phyloP scores from a whole-genome alignment of 306 rosid species.

The Vigna reflexopilosa region DNA sequence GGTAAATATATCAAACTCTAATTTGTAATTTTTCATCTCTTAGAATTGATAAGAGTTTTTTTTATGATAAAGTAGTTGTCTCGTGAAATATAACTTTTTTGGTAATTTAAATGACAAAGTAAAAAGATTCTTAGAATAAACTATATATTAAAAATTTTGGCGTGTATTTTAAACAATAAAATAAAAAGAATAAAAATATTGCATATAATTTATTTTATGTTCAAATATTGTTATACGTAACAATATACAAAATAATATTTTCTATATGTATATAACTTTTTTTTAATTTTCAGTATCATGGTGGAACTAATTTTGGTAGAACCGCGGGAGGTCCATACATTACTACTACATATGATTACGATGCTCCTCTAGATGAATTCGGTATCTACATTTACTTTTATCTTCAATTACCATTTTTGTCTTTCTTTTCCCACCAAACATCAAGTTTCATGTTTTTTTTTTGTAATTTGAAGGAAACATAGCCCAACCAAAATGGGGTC shows the following conservation, averaged over 20 bases:
- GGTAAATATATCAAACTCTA: slow-evolving; percentile 38
- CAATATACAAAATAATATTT: too few relatives aligned
- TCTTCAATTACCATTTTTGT: too few relatives aligned
- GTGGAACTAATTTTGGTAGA: slow-evolving; percentile 67
- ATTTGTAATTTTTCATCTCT: neutral
- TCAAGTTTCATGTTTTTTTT: neutral
- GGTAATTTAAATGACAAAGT: too few relatives aligned
- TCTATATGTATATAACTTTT: too few relatives aligned
- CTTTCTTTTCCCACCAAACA: neutral
- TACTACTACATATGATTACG: slow-evolving; percentile 64
- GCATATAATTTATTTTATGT: too few relatives aligned
- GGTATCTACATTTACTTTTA: slow-evolving; percentile 29
- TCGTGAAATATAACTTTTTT: too few relatives aligned
- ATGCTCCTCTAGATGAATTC: slow-evolving; percentile 71
- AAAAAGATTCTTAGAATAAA: too few relatives aligned
- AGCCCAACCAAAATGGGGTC: slow-evolving; percentile 71
- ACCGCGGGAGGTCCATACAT: slow-evolving; percentile 68
- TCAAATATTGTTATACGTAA: too few relatives aligned
- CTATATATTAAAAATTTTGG: too few relatives aligned
- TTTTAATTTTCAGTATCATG: too few relatives aligned
- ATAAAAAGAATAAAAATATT: neutral
- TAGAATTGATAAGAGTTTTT: too few relatives aligned
- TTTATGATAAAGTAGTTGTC: too few relatives aligned
- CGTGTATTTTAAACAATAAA: neutral
- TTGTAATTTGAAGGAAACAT: slow-evolving; percentile 40